Percentiles rank a stretch among this genome's conserved stretches.
These are phyloP conservation scores for Dactylellina drechsleri DNA, from an alignment of 2,329 filamentous ascomycete species.

Conservation along the genomic window DNA sequence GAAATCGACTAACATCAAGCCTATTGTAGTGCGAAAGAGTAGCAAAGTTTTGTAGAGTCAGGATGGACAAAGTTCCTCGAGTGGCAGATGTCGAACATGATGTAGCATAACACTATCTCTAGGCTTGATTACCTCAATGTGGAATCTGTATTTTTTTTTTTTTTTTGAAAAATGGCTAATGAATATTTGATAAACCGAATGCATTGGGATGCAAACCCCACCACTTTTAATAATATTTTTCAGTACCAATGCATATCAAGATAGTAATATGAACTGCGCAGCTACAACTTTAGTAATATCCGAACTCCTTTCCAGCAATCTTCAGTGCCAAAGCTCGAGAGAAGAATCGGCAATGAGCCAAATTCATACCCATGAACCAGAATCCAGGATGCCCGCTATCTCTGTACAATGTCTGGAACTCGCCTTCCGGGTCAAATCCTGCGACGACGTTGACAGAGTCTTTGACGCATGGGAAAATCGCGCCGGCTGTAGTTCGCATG, in stretches of 20 bases:
- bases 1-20: background rate
- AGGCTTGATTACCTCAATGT: slow-evolving; percentile 4
- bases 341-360: slow-evolving; percentile 71
- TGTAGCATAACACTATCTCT: slow-evolving; percentile 52
- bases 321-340: slow-evolving; percentile 67
- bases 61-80: slow-evolving; percentile 58
- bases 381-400: slow-evolving; percentile 72
- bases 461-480: slow-evolving; percentile 71
- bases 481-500: slow-evolving; percentile 72
- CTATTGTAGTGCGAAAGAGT: slow-evolving; percentile 51
- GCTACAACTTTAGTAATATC: background rate
- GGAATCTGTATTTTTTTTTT: too few relatives aligned
- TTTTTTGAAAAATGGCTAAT: too few relatives aligned
- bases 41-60: slow-evolving; percentile 56
- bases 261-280: too few relatives aligned
- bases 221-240: too few relatives aligned
- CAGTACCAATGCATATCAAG: too few relatives aligned
- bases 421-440: slow-evolving; percentile 69
- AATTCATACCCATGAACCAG: slow-evolving; percentile 74
- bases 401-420: slow-evolving; percentile 70
- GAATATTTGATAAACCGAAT: too few relatives aligned
- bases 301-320: slow-evolving; percentile 59
- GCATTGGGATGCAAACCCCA: too few relatives aligned
- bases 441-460: slow-evolving; percentile 70
- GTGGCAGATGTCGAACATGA: slow-evolving; percentile 59